Evolutionary conservation across 768 basidiomycete genomes (phyloP).

Genomic region (Thelephora ganbajun): DNA sequence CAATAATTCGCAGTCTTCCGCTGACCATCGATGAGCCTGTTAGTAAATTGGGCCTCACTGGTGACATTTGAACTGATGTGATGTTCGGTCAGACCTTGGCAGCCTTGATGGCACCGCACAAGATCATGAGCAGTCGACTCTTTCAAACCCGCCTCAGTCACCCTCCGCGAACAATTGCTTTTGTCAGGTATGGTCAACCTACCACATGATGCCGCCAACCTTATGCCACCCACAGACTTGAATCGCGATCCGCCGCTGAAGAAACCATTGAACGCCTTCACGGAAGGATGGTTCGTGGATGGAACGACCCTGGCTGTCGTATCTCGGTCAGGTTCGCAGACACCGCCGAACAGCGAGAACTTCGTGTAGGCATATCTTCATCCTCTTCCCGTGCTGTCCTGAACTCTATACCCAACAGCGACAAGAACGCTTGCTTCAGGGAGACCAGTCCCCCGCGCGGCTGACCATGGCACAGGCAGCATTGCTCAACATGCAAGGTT

Average conservation of each 20-base stretch:
- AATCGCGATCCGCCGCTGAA: constrained; percentile 57
- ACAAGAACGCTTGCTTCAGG: constrained; percentile 42
- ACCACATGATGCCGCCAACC: background rate
- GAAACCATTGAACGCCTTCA: constrained; percentile 68
- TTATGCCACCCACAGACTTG: constrained; percentile 31
- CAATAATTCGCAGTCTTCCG: constrained; percentile 34
- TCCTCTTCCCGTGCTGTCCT: background rate
- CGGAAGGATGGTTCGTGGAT: constrained; percentile 68
- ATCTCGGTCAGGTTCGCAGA: constrained; percentile 76
- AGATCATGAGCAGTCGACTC: constrained; percentile 63
- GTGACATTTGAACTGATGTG: background rate
- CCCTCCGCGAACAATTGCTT: constrained; percentile 70
- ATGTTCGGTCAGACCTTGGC: constrained; percentile 33
- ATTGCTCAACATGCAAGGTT: constrained; percentile 60
- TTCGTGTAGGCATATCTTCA: constrained; percentile 36
- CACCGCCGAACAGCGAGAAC: constrained; percentile 61
- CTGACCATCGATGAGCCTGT: constrained; percentile 57
- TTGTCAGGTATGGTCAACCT: constrained; percentile 44
- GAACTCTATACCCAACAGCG: constrained; percentile 26
- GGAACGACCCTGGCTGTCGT: constrained; percentile 62
- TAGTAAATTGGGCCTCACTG: constrained; percentile 9
- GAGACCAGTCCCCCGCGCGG: constrained; percentile 47
- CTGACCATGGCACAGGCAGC: constrained; percentile 72
- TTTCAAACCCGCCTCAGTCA: constrained; percentile 69
- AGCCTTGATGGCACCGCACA: constrained; percentile 53